Percentiles rank a stretch among this genome's conserved stretches.
Conservation (phyloP, 2,329 filamentous ascomycete species). For the Corinectria fuckeliana region DNA sequence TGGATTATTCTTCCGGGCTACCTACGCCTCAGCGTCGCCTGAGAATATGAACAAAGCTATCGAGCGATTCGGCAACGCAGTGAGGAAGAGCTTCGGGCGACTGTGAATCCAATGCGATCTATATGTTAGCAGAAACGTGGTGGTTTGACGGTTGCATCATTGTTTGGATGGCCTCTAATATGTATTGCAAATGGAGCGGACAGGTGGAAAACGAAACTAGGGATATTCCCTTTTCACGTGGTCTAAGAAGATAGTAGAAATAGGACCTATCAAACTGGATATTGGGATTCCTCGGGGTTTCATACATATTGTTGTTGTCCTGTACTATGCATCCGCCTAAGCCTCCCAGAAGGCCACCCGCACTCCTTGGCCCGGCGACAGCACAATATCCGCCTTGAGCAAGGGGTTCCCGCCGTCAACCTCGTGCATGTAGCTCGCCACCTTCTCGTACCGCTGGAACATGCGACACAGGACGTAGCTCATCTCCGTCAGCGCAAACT, state of each 20-base stretch:
- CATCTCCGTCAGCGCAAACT: constrained; percentile 82
- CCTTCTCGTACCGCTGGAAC: constrained; percentile 72
- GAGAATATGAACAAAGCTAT: constrained; percentile 77
- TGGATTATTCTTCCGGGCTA: constrained; percentile 86
- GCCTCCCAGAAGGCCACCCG: constrained; percentile 62
- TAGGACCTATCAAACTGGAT: not conserved
- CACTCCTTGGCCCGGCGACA: constrained; percentile 66
- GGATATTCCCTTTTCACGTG: not conserved
- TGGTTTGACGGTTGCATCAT: not conserved
- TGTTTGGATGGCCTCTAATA: not conserved
- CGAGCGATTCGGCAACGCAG: constrained; percentile 74
- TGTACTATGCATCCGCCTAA: constrained; percentile 26
- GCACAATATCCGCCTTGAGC: constrained; percentile 65
- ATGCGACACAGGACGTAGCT: constrained; percentile 74
- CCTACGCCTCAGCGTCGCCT: constrained; percentile 80
- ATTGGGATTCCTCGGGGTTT: not conserved
- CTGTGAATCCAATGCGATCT: constrained; percentile 27
- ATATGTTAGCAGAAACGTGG: not conserved
- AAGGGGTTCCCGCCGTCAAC: constrained; percentile 60
- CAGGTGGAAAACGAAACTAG: not conserved
- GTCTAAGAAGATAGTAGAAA: not conserved
- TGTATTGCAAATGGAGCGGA: not conserved
- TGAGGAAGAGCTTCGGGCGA: constrained; percentile 63
- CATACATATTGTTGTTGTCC: not conserved
- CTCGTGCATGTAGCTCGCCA: constrained; percentile 64